Evolutionary conservation across 257 asterid genomes (phyloP), one percentile per base, ranked within the genome.

Genomic region (Primulina huaijiensis): DNA sequence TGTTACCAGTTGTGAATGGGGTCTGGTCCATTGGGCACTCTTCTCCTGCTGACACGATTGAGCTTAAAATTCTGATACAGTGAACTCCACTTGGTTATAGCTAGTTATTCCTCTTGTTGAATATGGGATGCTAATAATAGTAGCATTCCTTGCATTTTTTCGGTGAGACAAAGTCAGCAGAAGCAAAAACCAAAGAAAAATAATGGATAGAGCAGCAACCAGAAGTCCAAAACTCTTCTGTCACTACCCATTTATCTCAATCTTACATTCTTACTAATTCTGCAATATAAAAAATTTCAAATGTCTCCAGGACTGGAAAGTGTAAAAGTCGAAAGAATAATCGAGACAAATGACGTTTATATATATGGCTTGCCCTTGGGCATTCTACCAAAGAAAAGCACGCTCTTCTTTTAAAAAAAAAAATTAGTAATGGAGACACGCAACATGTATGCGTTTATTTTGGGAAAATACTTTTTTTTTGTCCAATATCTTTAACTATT

Each of bases 11-110:
- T 90, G 59, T 84, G 95, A 67, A 87, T 86, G 63, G 86, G 90
- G 77, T 86, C 90, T 72, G 91, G 88, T 55, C 90, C 92, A 77
- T 77, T 82, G n/a, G 95, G 96, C 1, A 92, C 89, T 83, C 87
- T 82, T 75, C 90, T 84, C 82, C 80, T 85, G 86, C 86, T 87
- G 66, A 84, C 88, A 68, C 60, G 76, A 63, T 55, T 74, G 71
- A 82, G 77, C 52, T 71, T 66, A 66, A 70, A 76, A 55, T 52
- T 20, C 67, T 67, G 75, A 61, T 62, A 86, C 73, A 76, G 68
- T 25, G 70, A 67, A 10, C 17, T 75, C 65, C 67, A 81, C 38
- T 72, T 79, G 37, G 33, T 60, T 59, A 53, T 78, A 23, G 72
- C 59, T 8, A 74, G 62, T 67, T 75, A 65, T 68, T 40, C 66